Base-by-base conservation (phyloP, 495 filamentous ascomycete genomes). In the Penicillium egyptiacum region DNA sequence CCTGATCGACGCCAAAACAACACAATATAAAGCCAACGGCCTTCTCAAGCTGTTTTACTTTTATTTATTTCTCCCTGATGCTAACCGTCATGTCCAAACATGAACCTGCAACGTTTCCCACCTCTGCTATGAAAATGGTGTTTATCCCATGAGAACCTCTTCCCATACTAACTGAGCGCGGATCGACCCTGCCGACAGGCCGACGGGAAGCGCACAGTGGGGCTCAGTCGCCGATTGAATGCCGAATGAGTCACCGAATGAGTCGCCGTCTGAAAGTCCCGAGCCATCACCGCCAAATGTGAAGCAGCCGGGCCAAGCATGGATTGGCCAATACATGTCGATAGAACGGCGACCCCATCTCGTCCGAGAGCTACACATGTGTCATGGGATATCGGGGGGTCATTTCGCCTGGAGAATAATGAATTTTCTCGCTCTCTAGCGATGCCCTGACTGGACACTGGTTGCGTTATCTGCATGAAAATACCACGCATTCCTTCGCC, bases 381-480 rank as follows among this genome's bases (percentile, higher is more conserved):
- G 47, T 43, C 26, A 46, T 26, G 12, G 20, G 28, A n/a, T 14
- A 28, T 28, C 35, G 46, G 47, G 25, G 42, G 31, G 9, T 8
- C 9, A n/a, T n/a, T n/a, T 30, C 28, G 9, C 28, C 10, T 30
- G 25, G 10, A 39, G 19, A 33, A 40, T 28, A 44, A 40, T 28
- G n/a, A 40, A 16, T 12, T 8, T 49, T 50, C 30, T 50, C 49
- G 44, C 26, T 26, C 37, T 33, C 53, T 61, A 31, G 62, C 62
- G 62, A 62, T 19, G 40, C 46, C 56, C 60, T 54, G 63, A 64
- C 60, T 69, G 63, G 66, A 49, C 28, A 22, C 17, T 57, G 63
- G 56, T 69, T 64, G 63, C 66, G 66, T 66, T 69, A 69, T 69
- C 63, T 64, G 63, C 56, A 58, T 49, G 42, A 62, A 62, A 58